Evolutionary conservation across 2,329 filamentous ascomycete species (phyloP).

Genomic region (Fonsecaea monophora): DNA sequence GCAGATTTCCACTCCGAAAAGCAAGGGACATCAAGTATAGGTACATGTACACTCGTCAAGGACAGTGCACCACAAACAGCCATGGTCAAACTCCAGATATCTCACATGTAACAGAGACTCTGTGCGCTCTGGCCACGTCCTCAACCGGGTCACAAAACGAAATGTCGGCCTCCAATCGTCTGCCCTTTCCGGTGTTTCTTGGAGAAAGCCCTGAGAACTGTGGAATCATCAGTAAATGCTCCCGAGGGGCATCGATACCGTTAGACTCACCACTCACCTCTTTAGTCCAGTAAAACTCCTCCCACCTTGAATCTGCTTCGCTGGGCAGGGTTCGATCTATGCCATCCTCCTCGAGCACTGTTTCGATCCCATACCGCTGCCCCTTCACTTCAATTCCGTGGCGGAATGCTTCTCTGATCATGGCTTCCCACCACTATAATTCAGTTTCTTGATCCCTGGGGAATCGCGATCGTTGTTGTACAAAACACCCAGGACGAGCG

Average conservation of each 20-base stretch:
- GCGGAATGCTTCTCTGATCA: constrained; percentile 17
- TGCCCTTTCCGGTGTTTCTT: constrained; percentile 8
- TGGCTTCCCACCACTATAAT: constrained; percentile 13
- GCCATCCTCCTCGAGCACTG: constrained; percentile 3
- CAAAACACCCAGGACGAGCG: constrained; percentile 21
- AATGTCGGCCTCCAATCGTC: constrained; percentile 14
- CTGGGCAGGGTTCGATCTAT: neutral
- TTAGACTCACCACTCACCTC: constrained; percentile 18
- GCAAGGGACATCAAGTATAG: neutral
- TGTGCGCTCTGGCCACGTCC: neutral
- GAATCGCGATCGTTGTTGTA: constrained; percentile 6
- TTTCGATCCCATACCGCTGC: neutral
- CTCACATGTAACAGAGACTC: neutral
- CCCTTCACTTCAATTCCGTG: constrained; percentile 6
- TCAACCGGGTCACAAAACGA: neutral
- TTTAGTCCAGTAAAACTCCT: constrained; percentile 14
- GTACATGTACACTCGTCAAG: neutral
- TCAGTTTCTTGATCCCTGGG: constrained; percentile 8
- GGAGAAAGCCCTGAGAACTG: constrained; percentile 16
- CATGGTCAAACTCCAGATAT: neutral
- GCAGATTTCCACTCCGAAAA: neutral
- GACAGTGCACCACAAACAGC: neutral
- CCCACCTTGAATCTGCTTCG: constrained; percentile 11
- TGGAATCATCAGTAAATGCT: constrained; percentile 1
- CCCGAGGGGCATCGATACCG: neutral